phyloP scores from a whole-genome alignment of 768 basidiomycete genomes.

The Auriscalpium vulgare region DNA sequence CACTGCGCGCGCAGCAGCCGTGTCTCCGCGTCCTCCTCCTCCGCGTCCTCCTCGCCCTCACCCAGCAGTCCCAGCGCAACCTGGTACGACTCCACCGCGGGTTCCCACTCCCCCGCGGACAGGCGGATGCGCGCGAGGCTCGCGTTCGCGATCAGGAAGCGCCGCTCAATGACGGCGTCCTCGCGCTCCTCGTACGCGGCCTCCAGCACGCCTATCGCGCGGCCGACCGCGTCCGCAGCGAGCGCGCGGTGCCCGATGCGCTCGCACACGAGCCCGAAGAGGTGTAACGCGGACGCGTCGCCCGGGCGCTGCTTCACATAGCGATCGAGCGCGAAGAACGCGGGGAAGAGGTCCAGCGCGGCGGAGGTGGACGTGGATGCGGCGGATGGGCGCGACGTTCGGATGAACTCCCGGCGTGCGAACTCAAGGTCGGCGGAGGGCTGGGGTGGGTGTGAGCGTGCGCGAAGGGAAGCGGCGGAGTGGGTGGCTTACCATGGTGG shows the following conservation, averaged over 20 bases:
- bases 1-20: constrained; percentile 49
- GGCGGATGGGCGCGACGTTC: constrained; percentile 20
- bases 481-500: constrained; percentile 42
- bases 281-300: constrained; percentile 72
- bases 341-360: constrained; percentile 51
- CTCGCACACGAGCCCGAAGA: constrained; percentile 82
- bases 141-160: constrained; percentile 73
- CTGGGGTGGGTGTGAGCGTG: constrained; percentile 28
- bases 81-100: constrained; percentile 62
- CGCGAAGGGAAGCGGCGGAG: constrained; percentile 3
- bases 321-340: constrained; percentile 75
- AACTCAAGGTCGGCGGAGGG: constrained; percentile 78
- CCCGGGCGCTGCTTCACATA: constrained; percentile 60
- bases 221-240: constrained; percentile 47
- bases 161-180: constrained; percentile 65
- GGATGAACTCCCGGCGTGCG: constrained; percentile 50
- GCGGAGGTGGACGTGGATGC: constrained; percentile 13
- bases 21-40: constrained; percentile 26
- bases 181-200: constrained; percentile 83
- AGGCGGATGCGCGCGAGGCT: constrained; percentile 76
- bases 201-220: constrained; percentile 71
- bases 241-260: constrained; percentile 63
- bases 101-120: constrained; percentile 46
- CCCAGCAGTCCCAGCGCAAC: constrained; percentile 63
- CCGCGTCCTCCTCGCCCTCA: constrained; percentile 29